Evolutionary conservation across 352 stramenopile species (phyloP), one percentile per base, ranked within the genome.

Genomic region (Phytophthora boehmeriae): DNA sequence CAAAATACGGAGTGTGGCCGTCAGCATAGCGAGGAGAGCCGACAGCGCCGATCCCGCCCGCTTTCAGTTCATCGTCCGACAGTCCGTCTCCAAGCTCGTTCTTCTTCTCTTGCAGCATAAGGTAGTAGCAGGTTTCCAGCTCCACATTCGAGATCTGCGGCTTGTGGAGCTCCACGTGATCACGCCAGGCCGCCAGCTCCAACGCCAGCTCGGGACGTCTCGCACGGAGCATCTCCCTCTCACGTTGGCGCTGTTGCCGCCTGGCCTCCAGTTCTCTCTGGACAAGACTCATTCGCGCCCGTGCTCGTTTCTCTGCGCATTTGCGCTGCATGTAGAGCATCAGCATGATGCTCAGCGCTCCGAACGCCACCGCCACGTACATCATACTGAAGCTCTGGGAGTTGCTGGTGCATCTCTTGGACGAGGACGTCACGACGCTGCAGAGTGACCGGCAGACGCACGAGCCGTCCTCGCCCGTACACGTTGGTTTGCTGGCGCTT

Each of bases 401-500:
- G 41, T 46, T 46, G 11, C 34, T 51, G 50, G 17, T 54, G 54
- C 65, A 75, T 11, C 60, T 49, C 1, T 28, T 36, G 4, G 52
- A 41, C 17, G 38, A 53, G 1, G 43, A 47, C 5, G 63, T 58
- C 36, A 72, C 62, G 47, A 76, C 46, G 19, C 59, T 54, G 39
- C 75, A 80, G 14, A 83, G 58, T 14, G 75, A 80, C 17, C 49
- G 67, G n/a, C 75, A 84, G 49, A 82, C 62, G 67, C 75, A 84
- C 11, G 45, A 27, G 20, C 54, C 42, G 52, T 69, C 71, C 8
- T 38, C 8, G 13, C 75, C 70, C 0, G 49, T 63, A 55, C 75
- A 84, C 17, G 64, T 66, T 10, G 73, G 73, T 5, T 65, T 66
- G 14, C 72, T 53, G 13, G 69, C 46, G 14, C 62, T 76, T 35